Base-by-base conservation (phyloP, 495 filamentous ascomycete species). In the Penicillium goetzii region DNA sequence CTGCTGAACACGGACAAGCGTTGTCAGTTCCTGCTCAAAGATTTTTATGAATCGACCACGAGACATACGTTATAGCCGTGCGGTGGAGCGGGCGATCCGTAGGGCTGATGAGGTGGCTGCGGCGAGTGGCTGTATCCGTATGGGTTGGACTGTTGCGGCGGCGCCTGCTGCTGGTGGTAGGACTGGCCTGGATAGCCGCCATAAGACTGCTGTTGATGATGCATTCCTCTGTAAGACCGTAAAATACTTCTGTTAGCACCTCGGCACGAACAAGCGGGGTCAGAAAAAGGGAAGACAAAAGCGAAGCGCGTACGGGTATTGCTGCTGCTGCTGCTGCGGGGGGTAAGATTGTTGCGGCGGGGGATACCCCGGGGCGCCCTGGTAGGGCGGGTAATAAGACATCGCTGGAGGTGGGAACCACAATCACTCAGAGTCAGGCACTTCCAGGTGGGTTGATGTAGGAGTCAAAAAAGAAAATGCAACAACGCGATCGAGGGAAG, bases 381-480 rank as follows among this genome's bases (percentile, higher is more conserved):
- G 72, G 60, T 81, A 80, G 36, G 80, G 77, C 34, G 80, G 81
- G 61, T 84, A 85, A 63, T 81, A 84, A 59, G 83, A 85, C 83
- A 85, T 85, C 60, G 62, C 65, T 61, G 43, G 23, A 33, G 33
- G 15, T 25, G 11, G 51, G 40, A 28, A 28, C 28, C 12, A 33
- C 25, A 15, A 40, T 36, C 52, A 33, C 33, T 55, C 32, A 33
- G 8, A 38, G 23, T 15, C 12, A 26, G n/a, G 12, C 7, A n/a
- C 26, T 17, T 36, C 52, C 33, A 33, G 9, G 32, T 7, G n/a
- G 5, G 52, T 32, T 19, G 51, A 33, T 33, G n/a, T 32, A 30
- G n/a, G 23, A 14, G 30, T 21, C 15, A 26, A 40, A 60, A 49
- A 47, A 38, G 53, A 58, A 59, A 45, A 34, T 49, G 43, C 51